Base-by-base conservation (phyloP, 2,329 filamentous ascomycete genomes). In the Hortaea werneckii region DNA sequence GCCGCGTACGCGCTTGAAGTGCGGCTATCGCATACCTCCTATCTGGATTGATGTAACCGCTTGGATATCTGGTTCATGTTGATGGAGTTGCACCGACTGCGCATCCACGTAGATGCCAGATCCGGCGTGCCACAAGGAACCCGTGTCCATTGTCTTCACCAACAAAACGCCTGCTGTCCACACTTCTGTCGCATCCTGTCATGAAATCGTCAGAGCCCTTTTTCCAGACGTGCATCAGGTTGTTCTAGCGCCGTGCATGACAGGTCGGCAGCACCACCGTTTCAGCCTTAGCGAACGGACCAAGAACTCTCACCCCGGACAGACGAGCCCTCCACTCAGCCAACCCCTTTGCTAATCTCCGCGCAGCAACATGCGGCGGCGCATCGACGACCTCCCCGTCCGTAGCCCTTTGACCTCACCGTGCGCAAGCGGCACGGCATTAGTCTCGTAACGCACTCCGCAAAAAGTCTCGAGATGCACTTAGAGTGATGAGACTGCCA, bases 231-330 rank as follows among this genome's bases (percentile, higher is more conserved):
- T 41, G 39, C 27, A 29, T 10, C 39, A 41, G 13, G 39, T 41
- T 41, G 39, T 41, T 41, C 39, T 41, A 26, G 39, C 27, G 39
- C 39, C 9, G 20, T 26, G 20, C 8, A 26, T 41, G 12, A 11
- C 7, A 27, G 9, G 13, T 10, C 39, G 7, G 10, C 10, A 27
- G 12, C 12, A 39, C 37, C 37, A 6, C 27, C 12, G 39, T 41
- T 41, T 41, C 39, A 41, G 39, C 13, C 26, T 41, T 41, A 41
- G 39, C 39, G 39, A 41, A 29, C 20, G 13, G 13, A 41, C 37
- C 13, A 35, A 35, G 32, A 35, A 35, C 32, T 20, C 9, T 35
- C 32, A n/a, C 32, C 32, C 32, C 32, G 4, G 32, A 35, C n/a
- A n/a, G n/a, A 9, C n/a, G 32, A 20, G 20, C 20, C 20, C 20